Percentiles rank a stretch among this genome's conserved stretches.
These are phyloP conservation scores for Arxiozyma slooffiae DNA, from an alignment of 1,139 yeast genomes.

Conservation along the genomic window DNA sequence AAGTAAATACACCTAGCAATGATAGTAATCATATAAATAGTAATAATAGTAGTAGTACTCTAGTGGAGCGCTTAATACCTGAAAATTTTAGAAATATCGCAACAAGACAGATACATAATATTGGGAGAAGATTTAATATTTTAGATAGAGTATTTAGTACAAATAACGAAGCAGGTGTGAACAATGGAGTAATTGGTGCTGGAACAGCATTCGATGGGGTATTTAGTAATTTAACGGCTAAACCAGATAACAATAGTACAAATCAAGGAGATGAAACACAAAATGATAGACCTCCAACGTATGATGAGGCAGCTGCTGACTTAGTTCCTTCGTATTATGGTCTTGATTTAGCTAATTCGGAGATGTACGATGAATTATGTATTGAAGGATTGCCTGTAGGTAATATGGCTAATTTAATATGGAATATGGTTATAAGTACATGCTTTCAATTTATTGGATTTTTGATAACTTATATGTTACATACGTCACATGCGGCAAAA, in stretches of 20 bases:
- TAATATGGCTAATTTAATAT: slow-evolving; percentile 68
- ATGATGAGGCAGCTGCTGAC: slow-evolving; percentile 93
- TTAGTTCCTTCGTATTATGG: slow-evolving; percentile 98
- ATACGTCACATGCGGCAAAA: slow-evolving; percentile 94
- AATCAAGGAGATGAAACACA: slow-evolving; percentile 16
- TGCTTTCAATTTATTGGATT: slow-evolving; percentile 94
- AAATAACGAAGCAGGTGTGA: slow-evolving; percentile 7
- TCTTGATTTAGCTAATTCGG: slow-evolving; percentile 62
- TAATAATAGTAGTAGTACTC: background rate
- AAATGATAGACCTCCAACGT: slow-evolving; percentile 74
- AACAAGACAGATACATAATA: slow-evolving; percentile 16
- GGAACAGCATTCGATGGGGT: slow-evolving; percentile 63
- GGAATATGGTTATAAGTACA: slow-evolving; percentile 82
- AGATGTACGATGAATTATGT: slow-evolving; percentile 73
- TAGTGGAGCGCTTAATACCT: slow-evolving; percentile 3
- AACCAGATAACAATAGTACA: slow-evolving; percentile 42
- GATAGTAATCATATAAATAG: background rate
- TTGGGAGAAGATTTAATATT: slow-evolving; percentile 32
- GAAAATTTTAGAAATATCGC: slow-evolving; percentile 20
- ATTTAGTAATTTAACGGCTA: slow-evolving; percentile 81
- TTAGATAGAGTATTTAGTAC: slow-evolving; percentile 31
- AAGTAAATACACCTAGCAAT: background rate
- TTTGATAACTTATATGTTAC: slow-evolving; percentile 76
- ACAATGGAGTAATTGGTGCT: slow-evolving; percentile 12
- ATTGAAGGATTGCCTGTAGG: slow-evolving; percentile 98